Conservation (phyloP, 768 basidiomycete species). For the Hericium coralloides region DNA sequence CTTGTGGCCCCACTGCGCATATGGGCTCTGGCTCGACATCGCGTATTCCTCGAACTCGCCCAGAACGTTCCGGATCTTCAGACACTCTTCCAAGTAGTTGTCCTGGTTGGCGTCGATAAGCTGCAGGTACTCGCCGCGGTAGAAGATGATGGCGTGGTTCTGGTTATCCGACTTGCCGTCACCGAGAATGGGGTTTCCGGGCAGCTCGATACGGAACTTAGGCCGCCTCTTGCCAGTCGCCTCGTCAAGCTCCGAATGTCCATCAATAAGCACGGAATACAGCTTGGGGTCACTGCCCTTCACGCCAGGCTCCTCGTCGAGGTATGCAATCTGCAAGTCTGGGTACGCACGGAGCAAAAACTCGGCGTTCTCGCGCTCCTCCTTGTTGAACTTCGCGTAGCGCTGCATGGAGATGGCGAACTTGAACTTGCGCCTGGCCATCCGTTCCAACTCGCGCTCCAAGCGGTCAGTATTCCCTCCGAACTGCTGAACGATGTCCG, state of each 20-base stretch:
- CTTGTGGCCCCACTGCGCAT: slow-evolving; percentile 92
- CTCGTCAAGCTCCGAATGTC: slow-evolving; percentile 92
- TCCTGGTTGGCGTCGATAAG: slow-evolving; percentile 99
- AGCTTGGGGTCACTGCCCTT: slow-evolving; percentile 83
- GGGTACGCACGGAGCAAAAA: slow-evolving; percentile 97
- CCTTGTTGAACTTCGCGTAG: slow-evolving; percentile 98
- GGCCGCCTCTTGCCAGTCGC: slow-evolving; percentile 78
- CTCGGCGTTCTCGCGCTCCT: slow-evolving; percentile 97
- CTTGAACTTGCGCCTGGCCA: slow-evolving; percentile 98
- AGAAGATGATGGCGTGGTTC: slow-evolving; percentile 98
- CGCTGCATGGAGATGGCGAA: slow-evolving; percentile 98
- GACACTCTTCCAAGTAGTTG: slow-evolving; percentile 97
- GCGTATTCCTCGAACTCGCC: slow-evolving; percentile 97
- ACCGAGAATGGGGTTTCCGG: slow-evolving; percentile 97
- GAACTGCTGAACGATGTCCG: slow-evolving; percentile 92
- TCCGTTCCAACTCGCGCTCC: slow-evolving; percentile 92
- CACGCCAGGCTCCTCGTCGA: slow-evolving; percentile 90
- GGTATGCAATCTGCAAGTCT: slow-evolving; percentile 94
- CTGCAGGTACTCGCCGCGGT: slow-evolving; percentile 97
- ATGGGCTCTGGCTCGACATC: slow-evolving; percentile 87
- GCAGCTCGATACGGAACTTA: slow-evolving; percentile 95
- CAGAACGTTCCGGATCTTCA: slow-evolving; percentile 96
- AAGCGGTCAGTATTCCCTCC: slow-evolving; percentile 94
- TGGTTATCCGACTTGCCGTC: slow-evolving; percentile 99
- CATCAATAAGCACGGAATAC: slow-evolving; percentile 93